Conservation (phyloP, 106 monocot species). For the Dendrobium officinale region DNA sequence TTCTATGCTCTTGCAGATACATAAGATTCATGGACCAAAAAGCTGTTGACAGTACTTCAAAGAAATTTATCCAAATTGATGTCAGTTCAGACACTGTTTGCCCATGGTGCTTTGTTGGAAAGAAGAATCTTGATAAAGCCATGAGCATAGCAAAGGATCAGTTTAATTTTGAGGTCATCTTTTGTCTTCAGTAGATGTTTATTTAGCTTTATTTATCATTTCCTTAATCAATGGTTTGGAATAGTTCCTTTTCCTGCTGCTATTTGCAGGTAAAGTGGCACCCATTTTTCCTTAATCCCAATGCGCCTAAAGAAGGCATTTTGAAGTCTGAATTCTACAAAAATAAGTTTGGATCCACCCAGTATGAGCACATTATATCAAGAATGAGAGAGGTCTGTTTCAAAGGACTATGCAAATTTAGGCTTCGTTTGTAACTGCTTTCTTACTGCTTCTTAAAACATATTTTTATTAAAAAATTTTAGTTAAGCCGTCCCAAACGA, state of each 20-base stretch:
- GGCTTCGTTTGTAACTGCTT: no score
- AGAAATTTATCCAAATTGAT: slow-evolving; percentile 76
- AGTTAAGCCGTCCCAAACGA: no score
- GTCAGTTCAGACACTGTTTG: slow-evolving; percentile 83
- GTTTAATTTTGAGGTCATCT: slow-evolving; percentile 75
- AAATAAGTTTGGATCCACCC: slow-evolving; percentile 63
- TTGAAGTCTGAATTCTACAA: slow-evolving; percentile 54
- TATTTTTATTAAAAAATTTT: no score
- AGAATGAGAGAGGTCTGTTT: slow-evolving; percentile 62
- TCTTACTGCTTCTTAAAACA: no score
- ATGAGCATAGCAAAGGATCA: slow-evolving; percentile 55
- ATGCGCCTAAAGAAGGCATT: slow-evolving; percentile 80
- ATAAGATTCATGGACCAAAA: slow-evolving; percentile 33
- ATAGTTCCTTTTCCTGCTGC: not conserved
- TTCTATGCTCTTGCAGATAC: slow-evolving; percentile 14
- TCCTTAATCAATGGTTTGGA: not conserved
- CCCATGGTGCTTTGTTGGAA: slow-evolving; percentile 95
- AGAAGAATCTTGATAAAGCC: slow-evolving; percentile 91
- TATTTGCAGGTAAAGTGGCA: slow-evolving; percentile 75
- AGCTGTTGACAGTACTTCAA: slow-evolving; percentile 11
- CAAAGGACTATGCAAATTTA: not conserved
- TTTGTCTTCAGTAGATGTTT: not conserved
- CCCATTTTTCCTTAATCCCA: slow-evolving; percentile 69
- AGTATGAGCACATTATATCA: slow-evolving; percentile 36
- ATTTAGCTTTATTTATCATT: not conserved